Evolutionary conservation across 1,284 basidiomycete species (phyloP), one percentile per base, ranked within the genome.

Genomic region (Kalmanozyma brasiliensis): DNA sequence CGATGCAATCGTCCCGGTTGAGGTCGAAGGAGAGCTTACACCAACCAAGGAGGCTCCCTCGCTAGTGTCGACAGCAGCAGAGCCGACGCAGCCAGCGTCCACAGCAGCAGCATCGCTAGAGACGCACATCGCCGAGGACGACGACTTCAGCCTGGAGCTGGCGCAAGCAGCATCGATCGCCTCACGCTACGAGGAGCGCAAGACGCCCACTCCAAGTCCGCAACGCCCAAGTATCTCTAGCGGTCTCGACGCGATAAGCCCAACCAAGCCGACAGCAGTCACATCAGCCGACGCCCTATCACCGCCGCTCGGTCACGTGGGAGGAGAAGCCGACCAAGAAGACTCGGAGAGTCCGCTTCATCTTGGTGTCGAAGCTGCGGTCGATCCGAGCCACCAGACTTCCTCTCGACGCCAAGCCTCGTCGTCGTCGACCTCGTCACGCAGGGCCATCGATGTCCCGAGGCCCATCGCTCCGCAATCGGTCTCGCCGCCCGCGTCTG

Each of bases 401-500:
- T 19, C 2, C 6, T 41, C 48, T 24, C 38, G 44, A 19, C 62
- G 51, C 8, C 62, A 55, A 41, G 43, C 29, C 7, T 56, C 34
- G 44, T 33, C 33, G 22, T 37, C 66, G 1, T 41, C 59, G 7
- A 19, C 46, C 3, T 59, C 61, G 6, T 56, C 67, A 13, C 57
- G 67, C 17, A 33, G 47, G 33, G 67, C 57, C 13, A 65, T 70
- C 19, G 67, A 70, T 37, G 67, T 70, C 1, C 44, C 67, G 11
- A 26, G 67, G 32, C 67, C 67, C 1, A 70, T 65, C 38, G 49
- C 55, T 55, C 44, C 58, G 11, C 17, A 49, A 4, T 26, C 34
- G 3, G 38, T 13, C 14, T 44, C 30, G 29, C 37, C 29, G 14
- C 23, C 42, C 4, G 32, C 19, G 8, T 35, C 43, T 2, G 33